A percentile compares a stretch with the other conserved stretches of the same genome.
These are phyloP conservation scores for Sporothrix brunneoviolacea DNA, from an alignment of 2,329 filamentous ascomycete genomes.

Conservation along the genomic window DNA sequence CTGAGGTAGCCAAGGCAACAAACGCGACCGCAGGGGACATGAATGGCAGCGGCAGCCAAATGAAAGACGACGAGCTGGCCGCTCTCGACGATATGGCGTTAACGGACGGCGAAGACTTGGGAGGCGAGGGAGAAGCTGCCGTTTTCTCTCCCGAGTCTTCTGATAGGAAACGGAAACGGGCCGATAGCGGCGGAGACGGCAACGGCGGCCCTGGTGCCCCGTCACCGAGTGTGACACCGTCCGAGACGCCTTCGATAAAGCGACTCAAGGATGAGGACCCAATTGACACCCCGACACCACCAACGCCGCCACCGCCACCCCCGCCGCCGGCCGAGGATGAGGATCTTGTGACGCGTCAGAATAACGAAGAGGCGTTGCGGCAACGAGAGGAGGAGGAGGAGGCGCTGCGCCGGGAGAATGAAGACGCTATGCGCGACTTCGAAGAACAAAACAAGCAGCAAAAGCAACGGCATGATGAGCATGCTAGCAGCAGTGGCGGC, in stretches of 20 bases:
- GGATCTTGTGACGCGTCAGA: slow-evolving; percentile 22
- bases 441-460: slow-evolving; percentile 22
- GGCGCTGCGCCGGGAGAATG: slow-evolving; percentile 32
- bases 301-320: slow-evolving; percentile 28
- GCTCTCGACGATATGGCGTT: slow-evolving; percentile 32
- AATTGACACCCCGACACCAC: slow-evolving; percentile 33
- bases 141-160: slow-evolving; percentile 38
- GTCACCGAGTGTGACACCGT: slow-evolving; percentile 39
- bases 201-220: slow-evolving; percentile 20
- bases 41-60: not conserved
- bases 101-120: slow-evolving; percentile 37
- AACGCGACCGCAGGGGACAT: slow-evolving; percentile 18
- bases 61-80: slow-evolving; percentile 18
- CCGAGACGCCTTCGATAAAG: slow-evolving; percentile 51
- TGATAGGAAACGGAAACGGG: slow-evolving; percentile 61
- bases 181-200: slow-evolving; percentile 29
- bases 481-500: not conserved
- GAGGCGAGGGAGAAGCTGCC: not conserved
- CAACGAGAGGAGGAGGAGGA: slow-evolving; percentile 35
- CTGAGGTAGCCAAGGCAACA: not conserved
- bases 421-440: slow-evolving; percentile 32
- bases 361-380: slow-evolving; percentile 29
- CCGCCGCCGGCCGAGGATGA: slow-evolving; percentile 8
- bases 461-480: slow-evolving; percentile 9
- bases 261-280: slow-evolving; percentile 43